A percentile compares a stretch with the other conserved stretches of the same genome.
phyloP scores from a whole-genome alignment of 2,329 filamentous ascomycete genomes.

The Proliferodiscus dingleyae region DNA sequence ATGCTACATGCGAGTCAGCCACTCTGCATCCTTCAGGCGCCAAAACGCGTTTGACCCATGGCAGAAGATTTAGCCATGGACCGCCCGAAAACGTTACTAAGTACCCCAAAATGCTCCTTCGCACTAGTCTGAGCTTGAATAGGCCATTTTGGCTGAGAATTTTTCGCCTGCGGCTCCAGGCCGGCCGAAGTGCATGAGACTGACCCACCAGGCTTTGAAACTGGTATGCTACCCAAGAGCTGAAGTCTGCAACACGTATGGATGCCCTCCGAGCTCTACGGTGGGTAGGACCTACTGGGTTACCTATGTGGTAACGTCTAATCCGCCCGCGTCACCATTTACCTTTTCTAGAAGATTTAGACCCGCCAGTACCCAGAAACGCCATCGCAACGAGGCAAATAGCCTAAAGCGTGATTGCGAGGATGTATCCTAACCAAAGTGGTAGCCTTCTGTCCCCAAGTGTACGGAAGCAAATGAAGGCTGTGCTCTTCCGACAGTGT shows the following conservation, averaged over 20 bases:
- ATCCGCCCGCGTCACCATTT: background rate
- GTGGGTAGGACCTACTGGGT: background rate
- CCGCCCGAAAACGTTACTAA: background rate
- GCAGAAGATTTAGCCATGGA: background rate
- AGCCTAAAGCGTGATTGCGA: background rate
- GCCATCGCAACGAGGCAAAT: background rate
- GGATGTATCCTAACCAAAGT: background rate
- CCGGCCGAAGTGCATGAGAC: background rate
- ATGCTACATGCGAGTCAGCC: too few species aligned
- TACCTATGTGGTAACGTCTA: background rate
- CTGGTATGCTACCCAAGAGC: background rate
- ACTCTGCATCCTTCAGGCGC: background rate
- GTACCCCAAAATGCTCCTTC: background rate
- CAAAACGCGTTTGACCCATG: background rate
- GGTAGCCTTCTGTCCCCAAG: background rate
- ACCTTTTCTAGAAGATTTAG: background rate
- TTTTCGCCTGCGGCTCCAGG: background rate
- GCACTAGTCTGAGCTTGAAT: too few species aligned
- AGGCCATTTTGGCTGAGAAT: background rate
- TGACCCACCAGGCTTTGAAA: background rate
- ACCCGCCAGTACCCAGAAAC: background rate
- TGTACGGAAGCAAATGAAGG: background rate
- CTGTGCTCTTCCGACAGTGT: background rate
- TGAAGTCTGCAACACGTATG: background rate
- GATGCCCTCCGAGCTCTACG: background rate